phyloP scores from a whole-genome alignment of 2,329 filamentous ascomycete genomes.

The Penicillium janthinellum region DNA sequence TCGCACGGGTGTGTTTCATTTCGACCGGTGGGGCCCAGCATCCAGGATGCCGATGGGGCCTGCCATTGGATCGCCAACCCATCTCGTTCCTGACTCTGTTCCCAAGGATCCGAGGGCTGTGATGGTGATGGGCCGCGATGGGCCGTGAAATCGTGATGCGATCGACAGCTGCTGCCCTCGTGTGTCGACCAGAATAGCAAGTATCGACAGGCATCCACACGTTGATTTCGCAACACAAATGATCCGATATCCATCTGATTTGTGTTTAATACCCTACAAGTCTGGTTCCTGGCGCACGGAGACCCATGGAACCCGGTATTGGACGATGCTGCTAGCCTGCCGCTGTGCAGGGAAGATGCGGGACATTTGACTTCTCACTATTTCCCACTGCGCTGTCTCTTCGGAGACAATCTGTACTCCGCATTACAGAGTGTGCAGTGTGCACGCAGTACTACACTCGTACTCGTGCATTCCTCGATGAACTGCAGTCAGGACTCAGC shows the following conservation, averaged over 20 bases:
- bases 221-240: neutral
- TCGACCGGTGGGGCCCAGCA: conserved; percentile 19
- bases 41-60: neutral
- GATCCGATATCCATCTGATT: neutral
- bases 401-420: neutral
- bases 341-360: neutral
- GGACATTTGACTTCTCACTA: neutral
- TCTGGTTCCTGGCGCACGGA: conserved; percentile 14
- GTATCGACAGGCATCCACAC: conserved; percentile 23
- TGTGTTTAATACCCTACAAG: neutral
- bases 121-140: neutral
- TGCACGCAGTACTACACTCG: neutral
- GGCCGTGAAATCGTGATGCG: neutral
- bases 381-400: neutral
- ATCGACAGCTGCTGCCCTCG: neutral
- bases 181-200: conserved; percentile 12
- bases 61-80: conserved; percentile 8
- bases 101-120: neutral
- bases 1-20: conserved; percentile 24
- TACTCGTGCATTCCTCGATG: too few species aligned
- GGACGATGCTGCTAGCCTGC: neutral
- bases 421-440: neutral
- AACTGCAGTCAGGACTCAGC: too few species aligned
- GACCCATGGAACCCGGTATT: conserved; percentile 6
- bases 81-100: conserved; percentile 1